These are phyloP conservation scores for Mariannaea elegans DNA, from an alignment of 2,329 filamentous ascomycete species.

Conservation along the genomic window DNA sequence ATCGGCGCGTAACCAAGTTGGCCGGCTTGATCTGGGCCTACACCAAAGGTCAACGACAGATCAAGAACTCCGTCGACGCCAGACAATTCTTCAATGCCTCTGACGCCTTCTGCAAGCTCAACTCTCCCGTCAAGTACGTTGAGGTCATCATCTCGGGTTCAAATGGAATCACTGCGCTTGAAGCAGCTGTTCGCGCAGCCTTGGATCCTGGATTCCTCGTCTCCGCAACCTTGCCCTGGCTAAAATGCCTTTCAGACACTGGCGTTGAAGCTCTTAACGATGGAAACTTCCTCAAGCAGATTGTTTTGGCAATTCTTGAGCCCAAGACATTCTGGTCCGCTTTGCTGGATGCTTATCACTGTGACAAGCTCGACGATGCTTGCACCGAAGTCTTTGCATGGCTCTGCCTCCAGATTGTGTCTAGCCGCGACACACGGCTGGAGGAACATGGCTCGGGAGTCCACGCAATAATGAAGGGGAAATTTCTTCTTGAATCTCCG, in stretches of 20 bases:
- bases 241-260: constrained; percentile 20
- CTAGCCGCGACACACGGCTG: constrained; percentile 29
- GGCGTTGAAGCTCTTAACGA: constrained; percentile 30
- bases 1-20: constrained; percentile 25
- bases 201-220: constrained; percentile 42
- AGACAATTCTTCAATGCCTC: constrained; percentile 41
- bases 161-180: constrained; percentile 33
- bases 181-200: constrained; percentile 38
- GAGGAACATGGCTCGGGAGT: constrained; percentile 28
- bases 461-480: constrained; percentile 35
- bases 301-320: constrained; percentile 57
- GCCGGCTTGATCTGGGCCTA: constrained; percentile 28
- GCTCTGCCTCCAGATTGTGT: constrained; percentile 57
- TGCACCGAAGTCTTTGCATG: constrained; percentile 54
- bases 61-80: constrained; percentile 30
- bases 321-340: constrained; percentile 65
- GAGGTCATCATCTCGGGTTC: constrained; percentile 39
- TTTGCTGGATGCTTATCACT: constrained; percentile 46
- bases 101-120: constrained; percentile 14
- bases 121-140: constrained; percentile 34
- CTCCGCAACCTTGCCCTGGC: constrained; percentile 20
- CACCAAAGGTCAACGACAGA: constrained; percentile 27
- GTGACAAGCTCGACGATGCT: constrained; percentile 42
- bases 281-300: constrained; percentile 30
- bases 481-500: constrained; percentile 37